Percentiles rank a stretch among this genome's conserved stretches.
phyloP scores from a whole-genome alignment of 768 basidiomycete species.

The Gautieria morchelliformis region DNA sequence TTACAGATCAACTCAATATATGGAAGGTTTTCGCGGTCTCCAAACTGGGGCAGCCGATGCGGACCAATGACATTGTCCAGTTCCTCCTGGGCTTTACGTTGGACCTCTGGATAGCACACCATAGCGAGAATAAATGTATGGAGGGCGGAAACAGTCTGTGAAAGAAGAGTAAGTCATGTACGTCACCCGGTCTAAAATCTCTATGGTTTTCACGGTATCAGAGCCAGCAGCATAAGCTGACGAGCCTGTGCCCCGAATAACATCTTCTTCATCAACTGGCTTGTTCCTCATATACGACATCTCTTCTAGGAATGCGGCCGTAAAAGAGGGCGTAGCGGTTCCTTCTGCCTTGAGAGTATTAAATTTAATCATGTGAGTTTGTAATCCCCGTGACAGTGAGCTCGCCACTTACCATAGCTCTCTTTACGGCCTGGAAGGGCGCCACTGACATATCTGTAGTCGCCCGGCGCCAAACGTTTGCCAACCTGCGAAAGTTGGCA shows the following conservation, averaged over 20 bases:
- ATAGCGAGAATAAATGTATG: slow-evolving; percentile 14
- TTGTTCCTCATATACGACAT: neutral
- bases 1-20: too few relatives aligned
- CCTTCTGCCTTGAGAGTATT: slow-evolving; percentile 13
- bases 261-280: neutral
- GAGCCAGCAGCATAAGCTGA: slow-evolving; percentile 1
- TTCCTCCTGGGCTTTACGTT: too few relatives aligned
- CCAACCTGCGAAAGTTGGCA: slow-evolving; percentile 17
- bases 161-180: neutral
- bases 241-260: neutral
- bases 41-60: slow-evolving; percentile 16
- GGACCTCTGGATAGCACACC: slow-evolving; percentile 17
- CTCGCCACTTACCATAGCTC: slow-evolving; percentile 27
- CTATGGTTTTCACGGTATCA: slow-evolving; percentile 5
- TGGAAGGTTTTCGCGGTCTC: too few relatives aligned
- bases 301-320: slow-evolving; percentile 8
- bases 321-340: slow-evolving; percentile 17
- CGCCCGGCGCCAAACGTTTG: slow-evolving; percentile 34
- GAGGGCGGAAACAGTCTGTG: slow-evolving; percentile 6
- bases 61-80: slow-evolving; percentile 14
- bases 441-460: slow-evolving; percentile 40
- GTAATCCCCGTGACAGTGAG: neutral
- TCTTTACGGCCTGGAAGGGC: slow-evolving; percentile 31
- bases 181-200: too few relatives aligned
- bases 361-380: neutral